A percentile compares a stretch with the other conserved stretches of the same genome.
These are phyloP conservation scores for Rhytidhysteron rufulum DNA, from an alignment of 2,329 filamentous ascomycete genomes.

Conservation along the genomic window DNA sequence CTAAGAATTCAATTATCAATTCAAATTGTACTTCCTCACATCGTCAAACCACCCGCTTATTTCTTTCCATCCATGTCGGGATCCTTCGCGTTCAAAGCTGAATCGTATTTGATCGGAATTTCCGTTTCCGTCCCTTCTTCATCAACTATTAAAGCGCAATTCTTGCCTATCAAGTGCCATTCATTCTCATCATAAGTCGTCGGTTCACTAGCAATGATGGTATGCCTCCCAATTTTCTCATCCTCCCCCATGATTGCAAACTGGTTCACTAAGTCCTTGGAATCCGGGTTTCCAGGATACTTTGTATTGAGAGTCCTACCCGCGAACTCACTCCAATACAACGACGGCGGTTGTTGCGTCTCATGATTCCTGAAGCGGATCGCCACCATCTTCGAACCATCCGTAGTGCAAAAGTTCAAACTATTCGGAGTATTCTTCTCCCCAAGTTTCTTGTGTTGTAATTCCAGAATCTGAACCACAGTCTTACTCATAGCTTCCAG, in stretches of 20 bases:
- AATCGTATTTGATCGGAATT: conserved; percentile 34
- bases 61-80: conserved; percentile 8
- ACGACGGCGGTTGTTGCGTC: conserved; percentile 48
- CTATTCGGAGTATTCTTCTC: conserved; percentile 43
- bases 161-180: conserved; percentile 50
- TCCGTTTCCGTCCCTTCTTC: conserved; percentile 36
- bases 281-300: conserved; percentile 48
- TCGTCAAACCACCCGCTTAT: too few species aligned
- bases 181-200: conserved; percentile 51
- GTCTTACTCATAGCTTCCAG: conserved; percentile 44
- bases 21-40: too few species aligned
- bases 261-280: conserved; percentile 29
- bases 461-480: conserved; percentile 43
- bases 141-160: conserved; percentile 44
- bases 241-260: conserved; percentile 31
- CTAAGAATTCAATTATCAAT: too few species aligned
- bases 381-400: conserved; percentile 48
- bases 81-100: conserved; percentile 38
- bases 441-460: conserved; percentile 44
- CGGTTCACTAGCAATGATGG: conserved; percentile 53
- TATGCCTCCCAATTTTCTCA: conserved; percentile 47
- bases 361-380: conserved; percentile 52
- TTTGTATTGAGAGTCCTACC: conserved; percentile 52
- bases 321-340: conserved; percentile 50
- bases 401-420: conserved; percentile 51